Evolutionary conservation across 2,329 filamentous ascomycete species (phyloP), one percentile per base, ranked within the genome.

Genomic region (Cytospora piceicola): DNA sequence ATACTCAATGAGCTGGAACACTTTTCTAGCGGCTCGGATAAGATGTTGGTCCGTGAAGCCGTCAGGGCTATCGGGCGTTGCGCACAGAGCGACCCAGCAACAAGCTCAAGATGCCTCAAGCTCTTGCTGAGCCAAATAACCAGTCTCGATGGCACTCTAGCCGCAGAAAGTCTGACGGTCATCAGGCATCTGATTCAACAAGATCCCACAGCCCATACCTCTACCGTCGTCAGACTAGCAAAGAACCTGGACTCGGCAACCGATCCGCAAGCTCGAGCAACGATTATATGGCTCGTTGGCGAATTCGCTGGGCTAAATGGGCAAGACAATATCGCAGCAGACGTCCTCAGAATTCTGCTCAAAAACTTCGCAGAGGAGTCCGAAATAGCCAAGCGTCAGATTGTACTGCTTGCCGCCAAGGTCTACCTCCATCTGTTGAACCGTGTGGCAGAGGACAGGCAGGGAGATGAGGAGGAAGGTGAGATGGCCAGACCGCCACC

Each of bases 201-300:
- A 72, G 89, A 96, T 68, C 93, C 94, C 0, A 80, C 86, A 32
- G 88, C 88, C 4, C 95, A 99, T 74, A 85, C 88, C 14, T 90
- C 89, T 52, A 99, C 95, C 0, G 93, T 98, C 1, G 87, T 98
- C 39, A 87, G 93, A 56, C 80, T 99, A 58, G 95, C 95, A 7
- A 95, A 93, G 77, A 94, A 97, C 68, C 85, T 99, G 2, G 95
- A 97, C 73, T 91, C 90, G 4, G 92, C 93, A 1, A 92, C 91
- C 0, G 94, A 95, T 68, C 89, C 95, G 1, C 90, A 93, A 67
- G 95, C 95, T 4, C 86, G 95, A 70, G 95, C 95, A 3, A 97
- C 92, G 58, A 97, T 99, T 69, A 91, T 99, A 71, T 99, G 95
- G 95, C 86, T 99, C 0, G 94, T 98, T 0, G 95, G 95, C 55